phyloP scores from a whole-genome alignment of 2,329 filamentous ascomycete species.

The Cercospora sp. region DNA sequence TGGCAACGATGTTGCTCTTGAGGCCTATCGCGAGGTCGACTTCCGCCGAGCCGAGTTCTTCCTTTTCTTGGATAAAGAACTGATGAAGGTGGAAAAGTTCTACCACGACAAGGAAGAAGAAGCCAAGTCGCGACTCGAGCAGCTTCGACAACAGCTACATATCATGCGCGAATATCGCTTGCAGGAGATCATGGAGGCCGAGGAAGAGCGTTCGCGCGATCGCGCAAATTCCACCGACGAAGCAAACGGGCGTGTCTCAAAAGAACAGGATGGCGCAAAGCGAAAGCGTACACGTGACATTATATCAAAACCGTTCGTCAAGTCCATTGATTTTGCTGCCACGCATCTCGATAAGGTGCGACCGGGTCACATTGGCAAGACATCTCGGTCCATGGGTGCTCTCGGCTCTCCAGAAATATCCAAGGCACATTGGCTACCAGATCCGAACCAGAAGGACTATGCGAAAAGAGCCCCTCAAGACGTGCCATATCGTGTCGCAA shows the following conservation, averaged over 20 bases:
- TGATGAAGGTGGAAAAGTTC: constrained; percentile 89
- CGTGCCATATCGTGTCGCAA: constrained; percentile 83
- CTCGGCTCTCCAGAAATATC: constrained; percentile 43
- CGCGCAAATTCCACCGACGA: constrained; percentile 6
- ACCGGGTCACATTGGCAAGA: constrained; percentile 56
- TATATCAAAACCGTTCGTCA: constrained; percentile 21
- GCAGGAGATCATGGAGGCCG: constrained; percentile 65
- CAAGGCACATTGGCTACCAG: constrained; percentile 29
- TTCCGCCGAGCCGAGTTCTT: constrained; percentile 82
- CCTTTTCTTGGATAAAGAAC: constrained; percentile 75
- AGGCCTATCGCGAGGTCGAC: constrained; percentile 65
- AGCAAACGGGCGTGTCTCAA: constrained; percentile 6
- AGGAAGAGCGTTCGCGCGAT: constrained; percentile 39
- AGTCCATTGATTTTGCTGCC: constrained; percentile 21
- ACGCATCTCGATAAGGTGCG: constrained; percentile 37
- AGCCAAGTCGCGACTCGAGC: constrained; percentile 68
- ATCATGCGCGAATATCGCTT: constrained; percentile 86
- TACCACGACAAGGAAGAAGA: constrained; percentile 87
- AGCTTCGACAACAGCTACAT: constrained; percentile 81
- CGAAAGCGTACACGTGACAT: constrained; percentile 7
- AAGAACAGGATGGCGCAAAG: neutral
- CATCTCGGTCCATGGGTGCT: constrained; percentile 50
- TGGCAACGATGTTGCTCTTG: constrained; percentile 51
- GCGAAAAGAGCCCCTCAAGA: constrained; percentile 47
- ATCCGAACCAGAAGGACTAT: constrained; percentile 46